Conservation (phyloP, 148 eudicot species). For the Arbutus unedo region DNA sequence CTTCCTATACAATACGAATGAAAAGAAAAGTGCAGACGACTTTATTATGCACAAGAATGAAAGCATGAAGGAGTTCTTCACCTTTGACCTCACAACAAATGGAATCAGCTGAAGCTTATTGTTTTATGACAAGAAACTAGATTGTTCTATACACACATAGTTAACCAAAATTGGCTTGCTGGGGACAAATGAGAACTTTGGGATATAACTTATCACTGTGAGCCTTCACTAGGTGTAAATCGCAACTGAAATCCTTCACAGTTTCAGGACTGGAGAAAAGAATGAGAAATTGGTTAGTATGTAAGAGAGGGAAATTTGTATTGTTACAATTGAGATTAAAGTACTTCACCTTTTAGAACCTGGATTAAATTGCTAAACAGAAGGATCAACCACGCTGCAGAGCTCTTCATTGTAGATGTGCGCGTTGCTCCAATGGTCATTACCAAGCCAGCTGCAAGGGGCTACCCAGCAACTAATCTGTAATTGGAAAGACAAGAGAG, state of each 20-base stretch:
- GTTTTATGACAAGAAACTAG: background rate
- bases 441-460: background rate
- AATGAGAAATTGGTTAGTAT: background rate
- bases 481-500: background rate
- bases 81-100: background rate
- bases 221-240: background rate
- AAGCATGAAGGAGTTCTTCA: conserved; percentile 2
- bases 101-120: conserved; percentile 6
- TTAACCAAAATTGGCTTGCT: conserved; percentile 10
- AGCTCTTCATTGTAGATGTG: background rate
- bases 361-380: background rate
- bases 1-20: background rate
- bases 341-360: background rate
- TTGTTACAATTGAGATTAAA: background rate
- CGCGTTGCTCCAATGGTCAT: conserved; percentile 2
- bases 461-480: background rate
- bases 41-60: background rate
- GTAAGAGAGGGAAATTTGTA: background rate
- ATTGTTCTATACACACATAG: background rate
- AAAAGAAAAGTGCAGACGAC: background rate
- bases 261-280: background rate
- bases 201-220: background rate
- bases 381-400: background rate
- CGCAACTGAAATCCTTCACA: conserved; percentile 6
- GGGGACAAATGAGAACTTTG: background rate